These are phyloP conservation scores for Skeletonema menzelii DNA, from an alignment of 108 stramenopile genomes.

Conservation along the genomic window DNA sequence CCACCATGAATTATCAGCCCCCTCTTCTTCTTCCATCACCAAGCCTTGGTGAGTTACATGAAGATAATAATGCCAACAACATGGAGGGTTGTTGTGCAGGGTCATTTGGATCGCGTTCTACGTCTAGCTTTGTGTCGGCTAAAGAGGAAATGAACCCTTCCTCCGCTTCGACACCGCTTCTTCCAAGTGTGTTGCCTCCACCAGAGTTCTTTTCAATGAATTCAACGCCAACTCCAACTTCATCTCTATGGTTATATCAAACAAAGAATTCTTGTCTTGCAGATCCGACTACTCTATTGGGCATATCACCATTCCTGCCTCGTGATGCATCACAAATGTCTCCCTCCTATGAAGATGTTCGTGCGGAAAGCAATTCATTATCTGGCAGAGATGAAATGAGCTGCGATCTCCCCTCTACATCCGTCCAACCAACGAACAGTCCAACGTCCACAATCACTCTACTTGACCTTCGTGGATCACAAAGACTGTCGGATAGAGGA, in stretches of 20 bases:
- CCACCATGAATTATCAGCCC: background rate
- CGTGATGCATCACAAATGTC: slow-evolving; percentile 3
- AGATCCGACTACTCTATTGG: background rate
- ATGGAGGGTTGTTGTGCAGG: slow-evolving; percentile 15
- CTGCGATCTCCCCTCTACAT: no score
- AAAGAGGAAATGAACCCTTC: background rate
- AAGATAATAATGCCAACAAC: slow-evolving; percentile 11
- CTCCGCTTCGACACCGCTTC: slow-evolving; percentile 24
- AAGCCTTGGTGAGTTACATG: slow-evolving; percentile 17
- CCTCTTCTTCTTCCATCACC: slow-evolving; percentile 8
- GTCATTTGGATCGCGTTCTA: slow-evolving; percentile 46
- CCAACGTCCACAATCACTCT: slow-evolving; percentile 46
- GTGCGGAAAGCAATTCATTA: background rate
- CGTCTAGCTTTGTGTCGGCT: slow-evolving; percentile 61
- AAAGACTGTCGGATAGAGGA: slow-evolving; percentile 71
- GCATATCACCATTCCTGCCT: background rate
- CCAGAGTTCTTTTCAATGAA: slow-evolving; percentile 36
- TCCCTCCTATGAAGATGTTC: background rate
- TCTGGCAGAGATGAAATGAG: background rate
- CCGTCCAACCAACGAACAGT: background rate
- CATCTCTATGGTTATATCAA: slow-evolving; percentile 8
- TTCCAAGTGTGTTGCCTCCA: slow-evolving; percentile 39
- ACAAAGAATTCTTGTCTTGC: background rate
- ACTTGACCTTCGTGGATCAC: slow-evolving; percentile 80
- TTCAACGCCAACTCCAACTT: slow-evolving; percentile 4